A percentile compares a stretch with the other conserved stretches of the same genome.
Conservation (phyloP, 352 stramenopile species). For the Globisporangium splendens region DNA sequence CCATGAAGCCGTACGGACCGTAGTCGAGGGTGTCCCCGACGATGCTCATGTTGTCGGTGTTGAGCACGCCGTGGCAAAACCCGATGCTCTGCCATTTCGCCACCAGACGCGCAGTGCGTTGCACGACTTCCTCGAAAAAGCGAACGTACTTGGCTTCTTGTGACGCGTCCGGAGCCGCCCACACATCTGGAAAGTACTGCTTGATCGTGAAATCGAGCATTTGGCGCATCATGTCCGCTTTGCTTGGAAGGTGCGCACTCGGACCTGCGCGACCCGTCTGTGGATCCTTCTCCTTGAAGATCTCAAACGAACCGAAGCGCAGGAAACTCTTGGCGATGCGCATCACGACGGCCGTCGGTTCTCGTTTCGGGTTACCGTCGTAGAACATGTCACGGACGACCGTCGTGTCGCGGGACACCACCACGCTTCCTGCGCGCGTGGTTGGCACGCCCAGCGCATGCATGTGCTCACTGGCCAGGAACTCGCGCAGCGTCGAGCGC, state of each 20-base stretch:
- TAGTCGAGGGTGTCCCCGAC: slow-evolving; percentile 91
- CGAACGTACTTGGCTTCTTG: slow-evolving; percentile 23
- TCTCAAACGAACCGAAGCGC: slow-evolving; percentile 95
- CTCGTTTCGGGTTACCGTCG: slow-evolving; percentile 65
- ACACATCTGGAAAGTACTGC: slow-evolving; percentile 63
- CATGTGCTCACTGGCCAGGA: slow-evolving; percentile 96
- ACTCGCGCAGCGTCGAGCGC: slow-evolving; percentile 95
- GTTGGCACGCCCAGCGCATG: slow-evolving; percentile 92
- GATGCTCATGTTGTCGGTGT: slow-evolving; percentile 93
- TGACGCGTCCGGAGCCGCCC: slow-evolving; percentile 5
- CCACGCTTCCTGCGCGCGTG: slow-evolving; percentile 86
- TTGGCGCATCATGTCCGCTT: slow-evolving; percentile 58
- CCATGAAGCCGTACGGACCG: slow-evolving; percentile 91
- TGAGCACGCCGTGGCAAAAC: slow-evolving; percentile 91
- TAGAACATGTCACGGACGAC: slow-evolving; percentile 89
- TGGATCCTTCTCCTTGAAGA: slow-evolving; percentile 86
- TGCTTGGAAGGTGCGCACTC: slow-evolving; percentile 61
- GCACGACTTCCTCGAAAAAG: slow-evolving; percentile 68
- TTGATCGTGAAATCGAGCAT: slow-evolving; percentile 82
- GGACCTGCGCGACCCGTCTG: slow-evolving; percentile 62
- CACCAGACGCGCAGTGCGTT: slow-evolving; percentile 75
- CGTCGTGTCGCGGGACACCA: slow-evolving; percentile 63
- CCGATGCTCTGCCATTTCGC: slow-evolving; percentile 83
- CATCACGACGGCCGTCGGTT: slow-evolving; percentile 82
- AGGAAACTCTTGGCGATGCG: slow-evolving; percentile 92